These are phyloP conservation scores for Trametes meyenii DNA, from an alignment of 768 basidiomycete genomes.

Conservation along the genomic window DNA sequence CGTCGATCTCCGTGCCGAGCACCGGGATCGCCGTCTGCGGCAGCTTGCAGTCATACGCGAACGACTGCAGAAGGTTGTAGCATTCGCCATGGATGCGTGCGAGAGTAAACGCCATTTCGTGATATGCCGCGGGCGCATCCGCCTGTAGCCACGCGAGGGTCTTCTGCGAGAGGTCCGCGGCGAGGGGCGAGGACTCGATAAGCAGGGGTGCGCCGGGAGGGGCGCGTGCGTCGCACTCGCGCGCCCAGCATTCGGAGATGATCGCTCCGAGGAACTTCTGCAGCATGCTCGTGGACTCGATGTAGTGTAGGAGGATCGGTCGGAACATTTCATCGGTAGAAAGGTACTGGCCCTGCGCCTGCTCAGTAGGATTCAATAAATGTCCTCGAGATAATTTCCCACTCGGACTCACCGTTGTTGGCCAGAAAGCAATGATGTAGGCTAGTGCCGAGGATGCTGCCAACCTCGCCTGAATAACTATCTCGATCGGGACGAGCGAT, in stretches of 20 bases:
- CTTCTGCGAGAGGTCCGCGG: conserved; percentile 66
- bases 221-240: conserved; percentile 46
- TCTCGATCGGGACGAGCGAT: conserved; percentile 75
- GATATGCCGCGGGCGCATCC: conserved; percentile 76
- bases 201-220: conserved; percentile 42
- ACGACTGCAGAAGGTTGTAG: conserved; percentile 76
- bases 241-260: conserved; percentile 92
- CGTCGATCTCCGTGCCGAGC: conserved; percentile 77
- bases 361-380: not conserved
- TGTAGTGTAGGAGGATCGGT: conserved; percentile 75
- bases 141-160: conserved; percentile 76
- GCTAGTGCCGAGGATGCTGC: conserved; percentile 80
- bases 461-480: conserved; percentile 77
- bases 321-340: conserved; percentile 68
- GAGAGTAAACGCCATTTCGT: conserved; percentile 87
- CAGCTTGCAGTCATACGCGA: conserved; percentile 86
- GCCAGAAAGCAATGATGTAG: conserved; percentile 68
- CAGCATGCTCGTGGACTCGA: conserved; percentile 88
- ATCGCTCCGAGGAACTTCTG: conserved; percentile 87
- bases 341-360: conserved; percentile 30
- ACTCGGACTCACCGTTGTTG: conserved; percentile 49
- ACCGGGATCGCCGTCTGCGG: conserved; percentile 77
- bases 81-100: conserved; percentile 82
- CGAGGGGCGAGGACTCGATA: conserved; percentile 59
- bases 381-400: not conserved